These are phyloP conservation scores for Myrica gale DNA, from an alignment of 306 rosid species.

Conservation along the genomic window DNA sequence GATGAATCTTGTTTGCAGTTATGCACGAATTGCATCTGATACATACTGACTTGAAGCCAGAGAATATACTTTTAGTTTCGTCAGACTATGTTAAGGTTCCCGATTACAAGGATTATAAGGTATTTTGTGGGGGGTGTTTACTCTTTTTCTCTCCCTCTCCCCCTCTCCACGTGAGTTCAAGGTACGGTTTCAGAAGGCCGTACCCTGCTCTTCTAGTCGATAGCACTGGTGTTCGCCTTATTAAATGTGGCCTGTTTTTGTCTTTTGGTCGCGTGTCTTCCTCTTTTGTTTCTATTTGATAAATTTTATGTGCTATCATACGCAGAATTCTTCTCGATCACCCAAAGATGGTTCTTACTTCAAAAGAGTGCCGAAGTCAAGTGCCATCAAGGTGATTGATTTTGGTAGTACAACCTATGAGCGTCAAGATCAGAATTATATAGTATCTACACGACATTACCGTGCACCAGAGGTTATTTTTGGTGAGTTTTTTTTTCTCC, in stretches of 20 bases:
- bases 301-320: neutral
- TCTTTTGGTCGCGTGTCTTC: neutral
- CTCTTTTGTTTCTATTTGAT: neutral
- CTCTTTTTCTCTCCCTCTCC: too few relatives aligned
- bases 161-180: neutral
- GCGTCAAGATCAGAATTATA: slow-evolving; percentile 77
- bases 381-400: slow-evolving; percentile 93
- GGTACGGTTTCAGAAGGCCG: too few relatives aligned
- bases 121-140: neutral
- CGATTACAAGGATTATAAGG: slow-evolving; percentile 62
- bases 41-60: slow-evolving; percentile 96
- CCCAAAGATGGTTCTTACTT: slow-evolving; percentile 60
- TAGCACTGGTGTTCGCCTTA: neutral
- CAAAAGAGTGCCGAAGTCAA: slow-evolving; percentile 85
- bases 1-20: slow-evolving; percentile 47
- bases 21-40: slow-evolving; percentile 85
- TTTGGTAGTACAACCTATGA: slow-evolving; percentile 96
- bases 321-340: slow-evolving; percentile 71
- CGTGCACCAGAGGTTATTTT: slow-evolving; percentile 98
- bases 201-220: neutral
- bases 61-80: slow-evolving; percentile 72
- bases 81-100: slow-evolving; percentile 71
- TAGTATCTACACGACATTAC: slow-evolving; percentile 93
- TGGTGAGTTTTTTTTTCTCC: slow-evolving; percentile 36
- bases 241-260: neutral